Evolutionary conservation across 2,329 filamentous ascomycete species (phyloP).

Genomic region (Stagonosporopsis cucurbitacearum): DNA sequence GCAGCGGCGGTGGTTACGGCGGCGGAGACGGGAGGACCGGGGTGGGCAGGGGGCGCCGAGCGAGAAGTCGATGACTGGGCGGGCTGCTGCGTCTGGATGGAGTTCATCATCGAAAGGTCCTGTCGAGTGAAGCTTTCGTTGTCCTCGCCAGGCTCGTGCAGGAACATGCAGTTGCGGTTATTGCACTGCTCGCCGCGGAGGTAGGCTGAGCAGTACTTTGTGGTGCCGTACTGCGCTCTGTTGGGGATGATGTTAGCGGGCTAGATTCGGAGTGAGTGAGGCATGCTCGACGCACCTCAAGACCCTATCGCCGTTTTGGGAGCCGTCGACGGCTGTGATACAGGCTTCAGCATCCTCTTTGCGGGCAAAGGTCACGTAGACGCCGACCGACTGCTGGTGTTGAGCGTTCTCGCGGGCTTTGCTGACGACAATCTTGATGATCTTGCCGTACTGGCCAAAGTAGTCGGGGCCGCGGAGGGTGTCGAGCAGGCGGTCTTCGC

Average conservation of each 20-base stretch:
- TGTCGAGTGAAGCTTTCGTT: constrained; percentile 96
- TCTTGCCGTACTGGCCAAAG: constrained; percentile 97
- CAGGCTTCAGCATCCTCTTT: constrained; percentile 90
- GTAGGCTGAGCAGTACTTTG: constrained; percentile 98
- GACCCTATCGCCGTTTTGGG: constrained; percentile 84
- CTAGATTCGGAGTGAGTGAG: background rate
- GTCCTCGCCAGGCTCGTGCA: constrained; percentile 97
- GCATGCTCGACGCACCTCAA: constrained; percentile 65
- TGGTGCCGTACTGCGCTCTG: constrained; percentile 81
- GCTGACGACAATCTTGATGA: constrained; percentile 98
- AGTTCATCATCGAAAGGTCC: constrained; percentile 93
- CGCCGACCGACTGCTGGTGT: constrained; percentile 84
- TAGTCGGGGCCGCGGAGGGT: constrained; percentile 90
- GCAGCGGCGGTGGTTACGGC: constrained; percentile 46
- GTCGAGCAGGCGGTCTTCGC: constrained; percentile 89
- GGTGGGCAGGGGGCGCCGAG: constrained; percentile 59
- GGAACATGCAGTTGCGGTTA: constrained; percentile 96
- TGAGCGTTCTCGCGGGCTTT: constrained; percentile 80
- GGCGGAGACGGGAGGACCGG: constrained; percentile 59
- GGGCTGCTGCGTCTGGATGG: constrained; percentile 77
- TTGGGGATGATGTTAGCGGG: constrained; percentile 24
- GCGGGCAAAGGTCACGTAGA: constrained; percentile 96
- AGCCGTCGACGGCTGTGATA: constrained; percentile 91
- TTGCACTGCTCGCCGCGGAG: constrained; percentile 92
- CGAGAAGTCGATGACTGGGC: constrained; percentile 62